Base-by-base conservation (phyloP, 257 asterid species). In the Misopates orontium region DNA sequence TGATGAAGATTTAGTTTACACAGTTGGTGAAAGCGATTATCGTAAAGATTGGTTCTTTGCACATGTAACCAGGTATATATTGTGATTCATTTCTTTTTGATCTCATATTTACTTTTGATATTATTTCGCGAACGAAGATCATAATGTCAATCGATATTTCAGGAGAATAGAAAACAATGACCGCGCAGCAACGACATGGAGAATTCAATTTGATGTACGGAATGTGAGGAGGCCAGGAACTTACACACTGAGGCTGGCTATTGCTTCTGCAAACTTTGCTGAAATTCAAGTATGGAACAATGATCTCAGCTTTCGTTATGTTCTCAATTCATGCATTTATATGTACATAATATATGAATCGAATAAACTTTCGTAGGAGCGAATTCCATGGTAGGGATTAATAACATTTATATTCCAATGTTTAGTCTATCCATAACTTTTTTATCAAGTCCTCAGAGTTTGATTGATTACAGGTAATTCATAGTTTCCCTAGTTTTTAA, bases 211-310 rank as follows among this genome's bases (percentile, higher is more conserved):
- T 64, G 68, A 79, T 45, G 31, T 80, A 1, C 42, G n/a, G 36
- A 65, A 75, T 5, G 83, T 87, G 16, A 49, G 5, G 17, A 21
- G 40, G 10, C 21, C 2, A 0, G 87, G 79, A 48, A 71, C 32
- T n/a, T 88, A 85, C 24, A 82, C 86, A 4, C 74, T 91, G 8
- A 75, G 83, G 68, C 22, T 91, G 47, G 95, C 96, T 44, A 51
- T 91, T 57, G 96, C 98, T 9, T 80, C 98, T 22, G 83, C 98
- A 13, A 62, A 60, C 44, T 60, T 32, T 1, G 90, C 87, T 3
- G 73, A 78, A 20, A 25, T 91, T 22, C 83, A 78, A 62, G 96
- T 88, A 77, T 8, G 73, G 0, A 24, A n/a, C 19, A 12, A 17
- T 13, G 5, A 18, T 10, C 62, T 57, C 8, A 9, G 48, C 40